Percentiles rank a stretch among this genome's conserved stretches.
Evolutionary conservation across 2,329 filamentous ascomycete species (phyloP).

Genomic region (Rhynchosporium graminicola): DNA sequence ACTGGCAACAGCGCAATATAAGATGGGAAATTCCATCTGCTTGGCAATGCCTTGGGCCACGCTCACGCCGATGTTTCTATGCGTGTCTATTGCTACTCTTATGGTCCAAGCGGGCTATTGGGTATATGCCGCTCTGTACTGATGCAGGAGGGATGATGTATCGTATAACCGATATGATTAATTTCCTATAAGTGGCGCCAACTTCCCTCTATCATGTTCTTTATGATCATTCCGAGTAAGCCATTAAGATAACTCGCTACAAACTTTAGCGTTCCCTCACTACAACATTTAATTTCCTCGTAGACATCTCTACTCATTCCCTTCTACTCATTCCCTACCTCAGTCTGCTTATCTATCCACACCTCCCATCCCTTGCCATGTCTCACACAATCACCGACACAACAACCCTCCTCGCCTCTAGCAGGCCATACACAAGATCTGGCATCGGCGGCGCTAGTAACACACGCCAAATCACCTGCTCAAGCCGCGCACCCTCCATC

Average conservation of each 20-base stretch:
- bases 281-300: not conserved
- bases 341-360: not conserved
- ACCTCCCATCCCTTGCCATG: conserved; percentile 9
- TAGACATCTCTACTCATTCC: not conserved
- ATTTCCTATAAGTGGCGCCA: not conserved
- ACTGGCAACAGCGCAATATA: conserved; percentile 9
- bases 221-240: not conserved
- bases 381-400: conserved; percentile 11
- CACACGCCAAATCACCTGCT: conserved; percentile 11
- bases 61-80: conserved; percentile 9
- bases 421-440: conserved; percentile 18
- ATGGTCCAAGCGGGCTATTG: not conserved
- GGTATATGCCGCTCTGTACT: not conserved
- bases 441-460: conserved; percentile 28
- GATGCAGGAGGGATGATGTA: not conserved
- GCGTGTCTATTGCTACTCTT: not conserved
- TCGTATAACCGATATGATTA: not conserved
- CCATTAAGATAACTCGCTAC: not conserved
- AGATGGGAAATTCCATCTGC: conserved; percentile 1
- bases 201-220: not conserved
- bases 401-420: conserved; percentile 12
- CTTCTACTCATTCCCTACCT: not conserved
- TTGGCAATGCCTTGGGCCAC: not conserved
- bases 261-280: not conserved
- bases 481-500: not conserved